Conservation (phyloP, 2,329 filamentous ascomycete species). For the Trichoderma sp. region DNA sequence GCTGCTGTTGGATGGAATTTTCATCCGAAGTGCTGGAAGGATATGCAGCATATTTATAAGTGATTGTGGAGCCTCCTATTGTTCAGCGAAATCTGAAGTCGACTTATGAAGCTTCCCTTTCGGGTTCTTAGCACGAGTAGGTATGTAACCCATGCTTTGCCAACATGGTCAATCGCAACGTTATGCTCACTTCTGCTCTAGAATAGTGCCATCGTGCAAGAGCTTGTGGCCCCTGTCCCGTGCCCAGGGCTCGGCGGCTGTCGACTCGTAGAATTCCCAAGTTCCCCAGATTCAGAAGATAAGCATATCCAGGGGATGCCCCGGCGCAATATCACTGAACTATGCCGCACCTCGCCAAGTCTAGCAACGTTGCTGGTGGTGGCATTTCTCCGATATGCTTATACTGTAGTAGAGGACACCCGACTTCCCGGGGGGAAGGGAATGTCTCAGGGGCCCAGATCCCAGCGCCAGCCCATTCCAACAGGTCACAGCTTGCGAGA, state of each 20-base stretch:
- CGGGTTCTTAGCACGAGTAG: background rate
- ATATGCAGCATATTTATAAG: conserved; percentile 8
- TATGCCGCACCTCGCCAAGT: conserved; percentile 18
- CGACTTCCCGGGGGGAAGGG: background rate
- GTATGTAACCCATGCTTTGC: conserved; percentile 17
- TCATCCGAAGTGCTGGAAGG: background rate
- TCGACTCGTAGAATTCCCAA: background rate
- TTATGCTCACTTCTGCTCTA: conserved; percentile 3
- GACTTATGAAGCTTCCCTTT: conserved; percentile 6
- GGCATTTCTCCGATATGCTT: background rate
- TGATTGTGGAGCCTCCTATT: background rate
- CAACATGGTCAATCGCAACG: conserved; percentile 10
- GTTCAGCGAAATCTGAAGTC: background rate
- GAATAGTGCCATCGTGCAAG: background rate
- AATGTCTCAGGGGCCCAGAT: conserved; percentile 1
- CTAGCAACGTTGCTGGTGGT: conserved; percentile 24
- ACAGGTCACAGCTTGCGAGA: background rate
- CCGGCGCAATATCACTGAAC: background rate
- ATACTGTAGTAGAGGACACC: background rate
- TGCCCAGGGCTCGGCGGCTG: background rate
- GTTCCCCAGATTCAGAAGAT: conserved; percentile 1
- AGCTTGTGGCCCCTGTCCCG: conserved; percentile 1
- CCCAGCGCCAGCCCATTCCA: background rate
- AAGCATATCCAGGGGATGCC: conserved; percentile 9
- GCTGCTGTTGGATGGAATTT: background rate